A percentile compares a stretch with the other conserved stretches of the same genome.
These are phyloP conservation scores for Prinsepia uniflora DNA, from an alignment of 306 rosid species.

Conservation along the genomic window DNA sequence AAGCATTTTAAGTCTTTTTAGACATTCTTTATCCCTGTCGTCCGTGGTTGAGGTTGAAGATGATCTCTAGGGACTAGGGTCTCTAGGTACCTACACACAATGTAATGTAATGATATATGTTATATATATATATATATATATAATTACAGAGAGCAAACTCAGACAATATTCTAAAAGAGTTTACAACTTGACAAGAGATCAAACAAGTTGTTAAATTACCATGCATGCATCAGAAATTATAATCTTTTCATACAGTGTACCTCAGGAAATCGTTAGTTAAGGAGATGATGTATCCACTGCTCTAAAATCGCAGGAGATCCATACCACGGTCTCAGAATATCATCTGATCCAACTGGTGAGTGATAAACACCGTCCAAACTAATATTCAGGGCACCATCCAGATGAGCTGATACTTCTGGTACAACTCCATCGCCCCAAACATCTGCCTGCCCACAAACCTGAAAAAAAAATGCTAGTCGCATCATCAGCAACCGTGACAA, in stretches of 20 bases:
- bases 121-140: too few species aligned
- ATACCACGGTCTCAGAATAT: slow-evolving; percentile 72
- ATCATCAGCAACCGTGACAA: neutral
- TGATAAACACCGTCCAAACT: slow-evolving; percentile 79
- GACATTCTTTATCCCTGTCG: too few species aligned
- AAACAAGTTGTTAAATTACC: neutral
- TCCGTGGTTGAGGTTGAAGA: too few species aligned
- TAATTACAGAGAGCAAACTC: neutral
- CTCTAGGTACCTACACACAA: too few species aligned
- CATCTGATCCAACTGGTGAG: slow-evolving; percentile 93
- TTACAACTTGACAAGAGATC: too few species aligned
- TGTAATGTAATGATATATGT: too few species aligned
- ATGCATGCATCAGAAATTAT: neutral
- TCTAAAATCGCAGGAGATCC: slow-evolving; percentile 69
- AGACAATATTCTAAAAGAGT: neutral
- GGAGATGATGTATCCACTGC: slow-evolving; percentile 71
- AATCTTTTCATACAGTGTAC: neutral
- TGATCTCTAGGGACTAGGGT: too few species aligned
- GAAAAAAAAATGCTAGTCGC: slow-evolving; percentile 16
- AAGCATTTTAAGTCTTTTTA: too few species aligned
- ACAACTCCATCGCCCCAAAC: slow-evolving; percentile 97
- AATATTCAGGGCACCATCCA: slow-evolving; percentile 80
- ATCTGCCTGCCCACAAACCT: slow-evolving; percentile 83
- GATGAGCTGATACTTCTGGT: slow-evolving; percentile 79
- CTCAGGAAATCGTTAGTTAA: slow-evolving; percentile 23